Evolutionary conservation across 164 flowering plant genomes (phyloP), one percentile per base, ranked within the genome.

Genomic region (Macadamia tetraphylla): DNA sequence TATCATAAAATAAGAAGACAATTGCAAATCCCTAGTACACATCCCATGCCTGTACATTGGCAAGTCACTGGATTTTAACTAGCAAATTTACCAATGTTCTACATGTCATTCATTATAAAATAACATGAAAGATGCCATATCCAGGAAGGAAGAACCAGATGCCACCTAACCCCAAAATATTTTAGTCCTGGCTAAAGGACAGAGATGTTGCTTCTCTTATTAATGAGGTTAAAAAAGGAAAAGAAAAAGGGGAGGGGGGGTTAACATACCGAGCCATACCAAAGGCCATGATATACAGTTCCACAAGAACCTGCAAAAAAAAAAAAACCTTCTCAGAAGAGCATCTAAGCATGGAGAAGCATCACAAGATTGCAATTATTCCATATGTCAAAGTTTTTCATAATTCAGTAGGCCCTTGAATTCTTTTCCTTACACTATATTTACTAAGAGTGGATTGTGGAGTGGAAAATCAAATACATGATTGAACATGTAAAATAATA

Each of bases 241-340:
- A 77, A 76, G 18, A 31, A 71, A 46, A 11, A 9, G 7, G 51
- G 51, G 51, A 9, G 51, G 7, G 51, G 51, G 51, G 79, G 23
- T 23, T 23, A 76, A 88, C 98, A 78, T 95, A 95, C 99, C 81
- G 98, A 95, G 80, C 99, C 99, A 83, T 85, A 89, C 99, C 99
- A 95, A 73, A 90, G 88, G 65, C 74, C 98, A 80, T 92, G 99
- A 78, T 92, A 95, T 29, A 95, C 99, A 73, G 97, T 90, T 75
- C 99, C 99, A 81, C 99, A 95, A 67, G 98, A 95, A 81, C 99
- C 99, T 95, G 91, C 73, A 71, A 43, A 52, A 63, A 52, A 11
- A 63, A 30, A 56, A 63, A 64, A 63, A 29, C 1, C 10, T 7
- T 12, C 42, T 30, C 56, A n/a, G 31, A 66, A 23, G 43, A 31